Base-by-base conservation (phyloP, 495 filamentous ascomycete species). In the Penicillium silybi region DNA sequence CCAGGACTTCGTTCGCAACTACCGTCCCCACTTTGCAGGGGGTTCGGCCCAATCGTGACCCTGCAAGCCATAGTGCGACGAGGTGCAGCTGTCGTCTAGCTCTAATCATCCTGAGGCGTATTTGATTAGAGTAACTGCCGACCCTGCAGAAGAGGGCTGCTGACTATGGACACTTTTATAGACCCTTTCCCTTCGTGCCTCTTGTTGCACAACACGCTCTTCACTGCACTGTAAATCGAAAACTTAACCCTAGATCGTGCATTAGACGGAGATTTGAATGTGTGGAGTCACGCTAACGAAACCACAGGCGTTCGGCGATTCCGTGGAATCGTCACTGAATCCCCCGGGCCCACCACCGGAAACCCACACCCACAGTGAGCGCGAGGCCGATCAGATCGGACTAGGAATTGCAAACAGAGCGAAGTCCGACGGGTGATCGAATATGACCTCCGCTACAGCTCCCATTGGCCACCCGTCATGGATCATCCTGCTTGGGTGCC, bases 361-460 rank as follows among this genome's bases (percentile, higher is more conserved):
- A n/a, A n/a, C n/a, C n/a, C 2, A 20, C 32, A 22, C 23, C 29
- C 40, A 23, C 41, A 49, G 46, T 20, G 7, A 17, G 11, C n/a
- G 6, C 35, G 15, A 18, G 22, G 38, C 22, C 52, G 41, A 49
- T 54, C 46, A 44, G 23, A 47, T 44, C 52, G 57, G 57, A 41
- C 11, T 18, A 40, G 20, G 32, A 27, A 29, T 55, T 50, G 43
- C 1, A 55, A 59, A 22, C 37, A 46, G 44, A 19, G 17, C 44
- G 50, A 59, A 57, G 39, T 49, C 58, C 48, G 46, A 53, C 54
- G 48, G 23, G n/a, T 32, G 29, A 32, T 11, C 47, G 34, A 40
- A 2, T 18, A 27, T 57, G 50, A 62, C 58, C 44, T 59, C 50
- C 42, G 26, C 26, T 5, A 4, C 4, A 5, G 0, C 20, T 29